Evolutionary conservation across 106 monocot genomes (phyloP), one percentile per base, ranked within the genome.

Genomic region (Allium cepa): DNA sequence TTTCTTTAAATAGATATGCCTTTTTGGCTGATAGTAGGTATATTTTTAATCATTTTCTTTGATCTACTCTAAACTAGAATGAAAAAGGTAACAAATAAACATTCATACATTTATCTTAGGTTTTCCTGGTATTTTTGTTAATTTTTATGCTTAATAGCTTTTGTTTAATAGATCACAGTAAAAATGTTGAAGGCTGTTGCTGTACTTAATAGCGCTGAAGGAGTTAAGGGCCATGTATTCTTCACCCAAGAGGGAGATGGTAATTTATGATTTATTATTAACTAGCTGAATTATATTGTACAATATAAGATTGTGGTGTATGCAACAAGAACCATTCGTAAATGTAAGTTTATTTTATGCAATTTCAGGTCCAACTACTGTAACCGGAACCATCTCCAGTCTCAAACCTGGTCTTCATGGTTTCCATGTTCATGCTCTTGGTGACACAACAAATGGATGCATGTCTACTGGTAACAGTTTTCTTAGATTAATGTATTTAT

Each of bases 361-460:
- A 18, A 36, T 16, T 74, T 72, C 73, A 90, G 90, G 83, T 17
- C 76, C 82, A 22, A 83, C 85, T 2, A 73, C 72, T 16, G 90
- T 90, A 13, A 83, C 71, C 57, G 80, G 72, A 50, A 83, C 14
- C 17, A 17, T 90, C 71, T 70, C 72, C 67, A 83, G 85, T 2
- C 78, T 90, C 10, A 82, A 80, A 53, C 82, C 85, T 26, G 85
- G 80, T 2, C 73, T 78, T 46, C 85, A 80, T 75, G 79, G 80
- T 16, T 88, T 83, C 76, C 88, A 81, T 81, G 76, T 83, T 55
- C 91, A 91, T 74, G 91, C 81, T 17, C 77, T 91, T 63, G 91
- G 90, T 56, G 90, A 91, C 60, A 91, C 90, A 14, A 91, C 90
- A 9, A 91, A 91, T 75, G 90, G 90, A 0, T 91, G 91, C 77